Evolutionary conservation across 208 protist species (phyloP).

Genomic region (Jaenimonas drosophilae): DNA sequence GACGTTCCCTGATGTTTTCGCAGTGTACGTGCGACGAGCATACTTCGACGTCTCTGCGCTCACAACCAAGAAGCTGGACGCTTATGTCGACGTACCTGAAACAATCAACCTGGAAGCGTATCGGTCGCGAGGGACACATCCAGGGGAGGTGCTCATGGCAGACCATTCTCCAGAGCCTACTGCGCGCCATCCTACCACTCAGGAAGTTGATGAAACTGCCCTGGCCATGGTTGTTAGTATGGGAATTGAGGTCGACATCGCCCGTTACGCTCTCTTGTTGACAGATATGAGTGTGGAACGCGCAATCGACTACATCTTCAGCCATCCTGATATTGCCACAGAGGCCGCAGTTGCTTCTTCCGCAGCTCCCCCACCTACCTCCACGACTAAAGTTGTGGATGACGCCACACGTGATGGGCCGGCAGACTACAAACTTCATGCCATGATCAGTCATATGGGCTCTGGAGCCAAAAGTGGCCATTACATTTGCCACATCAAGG

Average conservation of each 20-base stretch:
- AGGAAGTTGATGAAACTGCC: conserved; percentile 56
- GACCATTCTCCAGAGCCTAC: conserved; percentile 1
- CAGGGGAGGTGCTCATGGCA: conserved; percentile 58
- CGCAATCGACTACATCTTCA: conserved; percentile 96
- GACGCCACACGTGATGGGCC: conserved; percentile 53
- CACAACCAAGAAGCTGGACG: conserved; percentile 81
- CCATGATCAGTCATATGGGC: conserved; percentile 90
- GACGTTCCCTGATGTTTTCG: conserved; percentile 85
- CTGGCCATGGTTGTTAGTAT: conserved; percentile 80
- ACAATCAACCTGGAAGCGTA: conserved; percentile 44
- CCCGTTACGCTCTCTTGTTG: conserved; percentile 66
- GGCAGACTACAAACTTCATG: conserved; percentile 59
- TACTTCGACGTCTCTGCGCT: conserved; percentile 68
- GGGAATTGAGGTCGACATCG: conserved; percentile 70
- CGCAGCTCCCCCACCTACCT: neutral
- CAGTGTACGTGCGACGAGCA: conserved; percentile 64
- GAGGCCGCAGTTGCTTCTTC: conserved; percentile 14
- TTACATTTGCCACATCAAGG: conserved; percentile 88
- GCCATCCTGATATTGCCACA: conserved; percentile 74
- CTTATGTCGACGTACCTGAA: conserved; percentile 77
- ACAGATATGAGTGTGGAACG: conserved; percentile 91
- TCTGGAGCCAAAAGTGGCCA: conserved; percentile 79
- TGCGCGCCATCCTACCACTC: neutral
- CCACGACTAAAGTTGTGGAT: conserved; percentile 4
- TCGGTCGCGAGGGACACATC: conserved; percentile 41